phyloP scores from a whole-genome alignment of 495 filamentous ascomycete species.

The Penicillium maclennaniae region DNA sequence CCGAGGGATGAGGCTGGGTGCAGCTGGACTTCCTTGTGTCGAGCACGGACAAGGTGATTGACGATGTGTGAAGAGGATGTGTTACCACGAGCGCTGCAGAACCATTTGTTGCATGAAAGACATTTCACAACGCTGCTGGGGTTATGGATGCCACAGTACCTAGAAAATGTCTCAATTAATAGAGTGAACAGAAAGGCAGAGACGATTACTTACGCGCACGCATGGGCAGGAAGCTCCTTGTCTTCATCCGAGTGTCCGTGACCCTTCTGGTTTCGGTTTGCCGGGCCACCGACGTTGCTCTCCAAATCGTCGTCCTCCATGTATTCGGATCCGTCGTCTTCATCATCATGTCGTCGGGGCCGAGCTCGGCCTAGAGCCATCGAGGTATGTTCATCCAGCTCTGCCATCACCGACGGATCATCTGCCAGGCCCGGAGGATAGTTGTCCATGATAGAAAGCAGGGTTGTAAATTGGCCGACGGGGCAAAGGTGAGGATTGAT shows the following conservation, averaged over 20 bases:
- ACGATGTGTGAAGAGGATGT: constrained; percentile 96
- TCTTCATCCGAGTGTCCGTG: constrained; percentile 71
- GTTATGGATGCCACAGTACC: constrained; percentile 97
- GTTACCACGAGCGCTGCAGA: constrained; percentile 96
- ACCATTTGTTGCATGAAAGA: constrained; percentile 95
- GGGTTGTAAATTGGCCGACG: constrained; percentile 50
- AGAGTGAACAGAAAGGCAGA: not conserved
- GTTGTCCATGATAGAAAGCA: constrained; percentile 60
- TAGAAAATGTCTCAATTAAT: constrained; percentile 33
- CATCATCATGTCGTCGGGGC: constrained; percentile 71
- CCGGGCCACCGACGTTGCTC: constrained; percentile 81
- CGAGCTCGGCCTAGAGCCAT: constrained; percentile 56
- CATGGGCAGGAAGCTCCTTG: constrained; percentile 88
- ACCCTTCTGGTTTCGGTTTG: constrained; percentile 66
- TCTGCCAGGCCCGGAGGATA: constrained; percentile 46
- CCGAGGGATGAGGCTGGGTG: constrained; percentile 94
- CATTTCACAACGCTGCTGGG: constrained; percentile 94
- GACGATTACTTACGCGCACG: constrained; percentile 76
- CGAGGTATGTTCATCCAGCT: constrained; percentile 72
- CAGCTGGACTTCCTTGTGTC: constrained; percentile 97
- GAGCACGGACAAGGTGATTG: constrained; percentile 94
- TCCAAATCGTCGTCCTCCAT: constrained; percentile 90
- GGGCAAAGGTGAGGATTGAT: not conserved
- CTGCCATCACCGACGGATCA: constrained; percentile 63
- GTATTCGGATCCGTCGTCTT: constrained; percentile 81